Conservation (phyloP, 2,329 filamentous ascomycete genomes). For the Monilinia laxa region DNA sequence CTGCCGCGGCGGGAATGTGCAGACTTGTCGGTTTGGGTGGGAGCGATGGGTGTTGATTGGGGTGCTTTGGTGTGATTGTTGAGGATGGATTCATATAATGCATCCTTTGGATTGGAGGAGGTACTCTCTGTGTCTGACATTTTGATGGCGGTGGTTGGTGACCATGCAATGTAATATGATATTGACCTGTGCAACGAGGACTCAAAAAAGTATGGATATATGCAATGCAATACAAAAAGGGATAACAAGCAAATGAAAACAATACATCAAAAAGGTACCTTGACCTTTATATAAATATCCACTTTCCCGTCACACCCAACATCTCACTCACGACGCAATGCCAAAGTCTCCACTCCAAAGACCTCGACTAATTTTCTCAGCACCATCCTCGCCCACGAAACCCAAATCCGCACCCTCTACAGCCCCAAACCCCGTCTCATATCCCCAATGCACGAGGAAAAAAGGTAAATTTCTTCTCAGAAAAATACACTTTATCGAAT, state of each 20-base stretch:
- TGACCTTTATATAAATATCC: background rate
- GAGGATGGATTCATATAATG: background rate
- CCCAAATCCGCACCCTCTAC: background rate
- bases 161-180: background rate
- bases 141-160: background rate
- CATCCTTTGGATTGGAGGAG: conserved; percentile 9
- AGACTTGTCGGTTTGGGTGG: background rate
- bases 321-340: background rate
- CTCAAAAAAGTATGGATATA: background rate
- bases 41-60: background rate
- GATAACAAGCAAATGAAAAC: background rate
- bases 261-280: background rate
- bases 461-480: background rate
- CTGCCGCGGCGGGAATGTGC: conserved; percentile 22
- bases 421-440: background rate
- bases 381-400: too few relatives aligned
- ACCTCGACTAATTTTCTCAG: background rate
- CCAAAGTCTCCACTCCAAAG: background rate
- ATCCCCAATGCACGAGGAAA: background rate
- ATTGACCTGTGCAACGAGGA: too few relatives aligned
- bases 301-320: background rate
- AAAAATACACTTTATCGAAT: background rate
- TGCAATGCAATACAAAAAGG: background rate
- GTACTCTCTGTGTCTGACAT: conserved; percentile 16
- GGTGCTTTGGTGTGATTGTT: background rate